Base-by-base conservation (phyloP, 2,329 filamentous ascomycete genomes). In the Plectosphaerella cucumerina region DNA sequence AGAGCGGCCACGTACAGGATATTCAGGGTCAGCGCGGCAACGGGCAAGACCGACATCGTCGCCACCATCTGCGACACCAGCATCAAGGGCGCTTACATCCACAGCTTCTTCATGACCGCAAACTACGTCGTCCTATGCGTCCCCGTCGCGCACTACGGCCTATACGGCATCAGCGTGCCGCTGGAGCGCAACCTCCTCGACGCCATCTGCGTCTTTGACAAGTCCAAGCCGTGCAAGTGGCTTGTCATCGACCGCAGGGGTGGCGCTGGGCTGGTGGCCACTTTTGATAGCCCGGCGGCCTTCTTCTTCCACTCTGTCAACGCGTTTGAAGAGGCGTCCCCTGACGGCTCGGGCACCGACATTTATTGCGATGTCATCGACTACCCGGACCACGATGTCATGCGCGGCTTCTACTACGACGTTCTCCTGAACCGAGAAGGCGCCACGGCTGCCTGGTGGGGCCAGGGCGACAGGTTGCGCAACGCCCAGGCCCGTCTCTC, bases 221-320 rank as follows among this genome's bases (percentile, higher is more conserved):
- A 72, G 1, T 69, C 69, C 1, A 74, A 75, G 20, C 72, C 75
- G 37, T 83, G 82, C 35, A 80, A 69, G 23, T 95, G 90, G 90
- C 82, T 88, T 56, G 80, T 95, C 1, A 67, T 95, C 17, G 89
- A 94, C 62, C 81, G 89, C 2, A 73, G 63, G 4, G 67, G 73
- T 3, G 78, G 75, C 4, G 22, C 18, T 14, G 89, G 89, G 0
- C 70, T 94, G 0, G 76, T 94, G 0, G 85, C 82, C 8, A 80
- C 76, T 2, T 92, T 87, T 60, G 78, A 85, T 17, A 86, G 81
- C 15, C 76, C 81, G 0, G 78, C 87, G 0, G 84, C 84, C 44
- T 95, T 92, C 72, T 86, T 83, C 66, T 95, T 95, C 65, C 90
- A 96, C 67, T 82, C 81, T 0, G 73, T 90, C 62, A 95, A 95